Evolutionary conservation across 345 rosid genomes (phyloP), one percentile per base, ranked within the genome.

Genomic region (Brassica nigra): DNA sequence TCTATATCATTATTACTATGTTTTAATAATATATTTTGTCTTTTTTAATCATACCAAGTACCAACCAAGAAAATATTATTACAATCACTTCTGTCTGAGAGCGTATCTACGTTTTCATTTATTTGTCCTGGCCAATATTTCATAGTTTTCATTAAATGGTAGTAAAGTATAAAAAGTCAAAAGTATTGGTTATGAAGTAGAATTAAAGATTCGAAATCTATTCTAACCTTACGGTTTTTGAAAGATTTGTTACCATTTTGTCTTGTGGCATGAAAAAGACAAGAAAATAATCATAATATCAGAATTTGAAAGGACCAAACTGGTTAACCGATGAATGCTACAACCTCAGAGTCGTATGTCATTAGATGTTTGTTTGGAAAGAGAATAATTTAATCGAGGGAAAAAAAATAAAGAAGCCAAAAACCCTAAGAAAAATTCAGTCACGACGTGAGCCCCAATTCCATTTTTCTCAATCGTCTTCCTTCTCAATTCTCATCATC

Each of bases 381-480:
- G 62, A 79, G 61, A 79, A 61, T 69, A 63, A 64, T 62, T 70
- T 42, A 55, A 74, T 75, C 6, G 49, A 69, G 9, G 11, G 57
- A 80, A 37, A 47, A 49, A n/a, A 49, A n/a, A 49, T 1, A 5
- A 52, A 52, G 2, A 52, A 39, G 20, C 68, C 80, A 80, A 80
- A 80, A 80, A 80, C 83, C 83, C 83, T 80, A 80, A 75, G 65
- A 75, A 80, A 49, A 75, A 54, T 52, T 30, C 79, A 75, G 76
- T 80, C 63, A 76, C 80, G 76, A 80, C 83, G 83, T 80, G 83
- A 80, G 63, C 58, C 68, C 76, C 83, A 75, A 80, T 80, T 29
- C 61, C 61, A 54, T 47, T 20, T 73, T 59, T 47, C 70, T 68
- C 58, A 74, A 65, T 73, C 68, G 11, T 78, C 65, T 49, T 77